Percentiles rank a stretch among this genome's conserved stretches.
Evolutionary conservation across 371 early-diverging fungal genomes (phyloP).

Genomic region (Fennellomyces sp.): DNA sequence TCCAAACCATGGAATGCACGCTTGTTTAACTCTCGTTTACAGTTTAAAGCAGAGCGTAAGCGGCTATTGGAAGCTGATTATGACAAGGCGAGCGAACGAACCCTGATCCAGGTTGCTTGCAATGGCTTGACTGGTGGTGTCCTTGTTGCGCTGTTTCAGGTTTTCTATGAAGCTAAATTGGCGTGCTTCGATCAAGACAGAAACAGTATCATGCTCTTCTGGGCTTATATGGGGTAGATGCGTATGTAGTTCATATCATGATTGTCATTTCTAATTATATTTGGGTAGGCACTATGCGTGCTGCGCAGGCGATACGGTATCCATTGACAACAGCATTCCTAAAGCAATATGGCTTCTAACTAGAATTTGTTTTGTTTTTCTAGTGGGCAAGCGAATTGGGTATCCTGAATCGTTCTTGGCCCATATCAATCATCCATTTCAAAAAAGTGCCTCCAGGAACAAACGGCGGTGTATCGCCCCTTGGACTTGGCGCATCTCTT

Average conservation of each 20-base stretch:
- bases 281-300: constrained; percentile 75
- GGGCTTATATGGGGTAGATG: constrained; percentile 61
- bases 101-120: constrained; percentile 78
- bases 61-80: constrained; percentile 66
- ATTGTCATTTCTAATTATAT: neutral
- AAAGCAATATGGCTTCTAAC: neutral
- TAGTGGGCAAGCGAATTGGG: constrained; percentile 91
- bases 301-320: constrained; percentile 85
- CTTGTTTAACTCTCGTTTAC: neutral
- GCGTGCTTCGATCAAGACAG: constrained; percentile 31
- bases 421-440: constrained; percentile 76
- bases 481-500: constrained; percentile 69
- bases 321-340: constrained; percentile 6
- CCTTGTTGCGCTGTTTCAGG: constrained; percentile 59
- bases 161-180: constrained; percentile 37
- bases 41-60: constrained; percentile 74
- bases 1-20: neutral
- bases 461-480: constrained; percentile 78
- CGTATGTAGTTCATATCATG: neutral
- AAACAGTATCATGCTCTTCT: constrained; percentile 40
- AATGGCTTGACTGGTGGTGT: constrained; percentile 78
- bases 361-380: neutral
- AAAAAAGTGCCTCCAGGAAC: constrained; percentile 84
- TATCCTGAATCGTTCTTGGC: constrained; percentile 71
- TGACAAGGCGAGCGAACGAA: constrained; percentile 53